A percentile compares a stretch with the other conserved stretches of the same genome.
Evolutionary conservation across 257 asterid species (phyloP).

Genomic region (Solanum peruvianum): DNA sequence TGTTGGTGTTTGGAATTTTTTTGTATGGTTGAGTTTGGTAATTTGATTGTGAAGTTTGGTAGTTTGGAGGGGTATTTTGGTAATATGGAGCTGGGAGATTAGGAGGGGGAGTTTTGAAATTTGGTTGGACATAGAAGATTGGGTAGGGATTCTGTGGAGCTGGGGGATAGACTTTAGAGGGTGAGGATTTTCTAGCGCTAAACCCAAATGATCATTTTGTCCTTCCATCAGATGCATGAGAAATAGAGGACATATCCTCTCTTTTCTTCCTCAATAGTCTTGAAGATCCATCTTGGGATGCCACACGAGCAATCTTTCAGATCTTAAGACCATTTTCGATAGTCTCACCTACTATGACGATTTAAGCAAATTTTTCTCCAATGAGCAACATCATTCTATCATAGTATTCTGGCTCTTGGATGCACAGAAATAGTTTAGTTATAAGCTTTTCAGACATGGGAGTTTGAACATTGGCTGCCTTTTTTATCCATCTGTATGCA

Average conservation of each 20-base stretch:
- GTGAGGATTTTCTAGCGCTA: background rate
- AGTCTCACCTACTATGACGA: background rate
- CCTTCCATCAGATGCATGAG: background rate
- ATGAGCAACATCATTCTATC: background rate
- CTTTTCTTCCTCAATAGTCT: background rate
- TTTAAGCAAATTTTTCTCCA: background rate
- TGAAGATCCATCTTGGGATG: background rate
- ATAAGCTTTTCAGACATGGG: background rate
- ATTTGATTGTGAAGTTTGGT: too few species aligned
- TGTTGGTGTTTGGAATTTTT: background rate
- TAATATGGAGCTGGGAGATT: background rate
- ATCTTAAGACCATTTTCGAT: too few species aligned
- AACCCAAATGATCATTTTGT: background rate
- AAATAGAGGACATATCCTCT: too few species aligned
- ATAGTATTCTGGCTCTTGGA: background rate
- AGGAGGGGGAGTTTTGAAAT: background rate
- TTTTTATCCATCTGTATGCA: background rate
- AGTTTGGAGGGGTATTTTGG: background rate
- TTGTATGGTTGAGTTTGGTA: background rate
- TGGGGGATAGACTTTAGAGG: background rate
- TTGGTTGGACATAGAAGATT: background rate
- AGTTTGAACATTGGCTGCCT: background rate
- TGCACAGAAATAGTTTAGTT: background rate
- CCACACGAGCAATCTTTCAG: background rate
- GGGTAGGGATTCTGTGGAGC: background rate